Evolutionary conservation across 1,284 basidiomycete species (phyloP).

Genomic region (Naganishia sp.): DNA sequence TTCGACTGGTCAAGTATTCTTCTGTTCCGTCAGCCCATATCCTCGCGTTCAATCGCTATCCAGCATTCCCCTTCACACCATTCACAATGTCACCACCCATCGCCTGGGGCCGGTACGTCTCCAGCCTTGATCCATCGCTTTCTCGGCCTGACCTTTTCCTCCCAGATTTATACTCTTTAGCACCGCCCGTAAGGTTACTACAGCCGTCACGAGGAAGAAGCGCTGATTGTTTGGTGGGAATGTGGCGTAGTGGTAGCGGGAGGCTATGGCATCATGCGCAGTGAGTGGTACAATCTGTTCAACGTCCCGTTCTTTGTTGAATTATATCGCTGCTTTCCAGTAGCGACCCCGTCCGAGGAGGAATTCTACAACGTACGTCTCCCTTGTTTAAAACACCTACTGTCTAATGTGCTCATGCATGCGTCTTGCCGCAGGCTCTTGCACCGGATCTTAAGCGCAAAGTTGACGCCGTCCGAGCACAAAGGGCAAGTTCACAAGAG

Average conservation of each 20-base stretch:
- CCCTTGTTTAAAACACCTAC: neutral
- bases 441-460: slow-evolving; percentile 50
- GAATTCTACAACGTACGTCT: slow-evolving; percentile 43
- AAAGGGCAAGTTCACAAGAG: slow-evolving; percentile 37
- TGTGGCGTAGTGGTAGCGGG: slow-evolving; percentile 38
- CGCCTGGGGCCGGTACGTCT: slow-evolving; percentile 33
- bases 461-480: slow-evolving; percentile 46
- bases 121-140: too few species aligned
- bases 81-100: slow-evolving; percentile 29
- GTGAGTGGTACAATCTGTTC: slow-evolving; percentile 30
- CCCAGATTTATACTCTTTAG: slow-evolving; percentile 41
- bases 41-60: neutral
- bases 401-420: neutral
- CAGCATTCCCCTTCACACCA: neutral
- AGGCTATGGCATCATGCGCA: slow-evolving; percentile 43
- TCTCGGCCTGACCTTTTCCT: neutral
- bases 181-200: slow-evolving; percentile 37
- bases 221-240: slow-evolving; percentile 3
- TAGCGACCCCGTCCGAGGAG: slow-evolving; percentile 48
- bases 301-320: neutral
- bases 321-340: slow-evolving; percentile 29
- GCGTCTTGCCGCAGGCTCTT: slow-evolving; percentile 36
- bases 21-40: neutral
- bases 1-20: neutral
- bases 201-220: slow-evolving; percentile 6